Evolutionary conservation across 768 basidiomycete species (phyloP), one percentile per base, ranked within the genome.

Genomic region (Russula griseocarnosa): DNA sequence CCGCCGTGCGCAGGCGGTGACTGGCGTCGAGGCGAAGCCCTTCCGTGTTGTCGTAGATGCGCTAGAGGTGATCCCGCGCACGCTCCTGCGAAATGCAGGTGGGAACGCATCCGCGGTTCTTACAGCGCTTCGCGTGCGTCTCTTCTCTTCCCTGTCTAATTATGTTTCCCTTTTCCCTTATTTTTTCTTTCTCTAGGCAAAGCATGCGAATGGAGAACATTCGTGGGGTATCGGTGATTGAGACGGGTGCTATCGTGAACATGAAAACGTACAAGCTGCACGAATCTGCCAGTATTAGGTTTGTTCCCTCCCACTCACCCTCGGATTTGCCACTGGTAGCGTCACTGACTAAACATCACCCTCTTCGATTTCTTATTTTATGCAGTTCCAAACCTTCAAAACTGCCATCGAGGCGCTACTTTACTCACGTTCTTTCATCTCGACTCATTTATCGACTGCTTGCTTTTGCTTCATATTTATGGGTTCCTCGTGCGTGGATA

Each of bases 221-320:
- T 87, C 91, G 50, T 98, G 89, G 86, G 97, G 97, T 60, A 90
- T 99, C 44, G 87, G 98, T 69, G 97, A 96, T n/a, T 26, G 91
- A 98, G 71, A 95, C 90, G 8, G 97, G 97, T 28, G 96, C 95
- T 76, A 87, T 94, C 46, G 90, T 90, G 47, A 92, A 98, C 73
- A 98, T 98, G 96, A 94, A 93, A 73, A 76, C 79, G 52, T 97
- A 98, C 74, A 94, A 94, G 1, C 77, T 99, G 64, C 92, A 92
- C 69, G 97, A 99, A 78, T 93, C 90, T 40, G 94, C 96, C 5
- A 94, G 92, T 68, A 95, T 99, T 72, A 98, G 82, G 86, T 87
- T 63, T 26, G 73, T 63, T n/a, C 30, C 9, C 2, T 5, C 24
- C 18, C 2, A 16, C 28, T 3, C 0, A 16, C 22, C 55, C 5